phyloP scores from a whole-genome alignment of 306 rosid species.

The Carpinus fangiana region DNA sequence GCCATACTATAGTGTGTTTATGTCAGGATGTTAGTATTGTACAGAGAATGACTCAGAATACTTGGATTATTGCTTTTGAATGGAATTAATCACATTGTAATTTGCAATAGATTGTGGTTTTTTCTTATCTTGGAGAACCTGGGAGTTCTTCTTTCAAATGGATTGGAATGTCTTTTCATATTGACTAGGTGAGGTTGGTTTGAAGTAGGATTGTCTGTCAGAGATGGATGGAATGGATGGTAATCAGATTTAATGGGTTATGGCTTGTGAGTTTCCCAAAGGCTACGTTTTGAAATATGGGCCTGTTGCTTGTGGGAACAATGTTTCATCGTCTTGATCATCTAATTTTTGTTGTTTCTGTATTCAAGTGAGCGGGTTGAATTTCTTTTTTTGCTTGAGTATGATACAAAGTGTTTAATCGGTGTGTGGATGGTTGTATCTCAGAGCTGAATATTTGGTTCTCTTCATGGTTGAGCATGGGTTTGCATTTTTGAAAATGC shows the following conservation, averaged over 20 bases:
- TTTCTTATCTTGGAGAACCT: conserved; percentile 43
- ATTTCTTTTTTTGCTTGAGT: conserved; percentile 24
- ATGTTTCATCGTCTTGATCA: conserved; percentile 25
- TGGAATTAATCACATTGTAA: conserved; percentile 59
- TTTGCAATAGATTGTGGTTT: conserved; percentile 39
- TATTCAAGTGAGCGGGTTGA: conserved; percentile 12
- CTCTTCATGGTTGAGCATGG: conserved; percentile 18
- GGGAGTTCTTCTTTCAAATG: conserved; percentile 44
- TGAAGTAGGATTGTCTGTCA: conserved; percentile 24
- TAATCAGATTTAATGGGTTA: conserved; percentile 28
- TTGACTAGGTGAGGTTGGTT: conserved; percentile 25
- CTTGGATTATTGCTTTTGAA: conserved; percentile 45
- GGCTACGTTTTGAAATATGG: conserved; percentile 32
- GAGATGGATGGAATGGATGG: conserved; percentile 40
- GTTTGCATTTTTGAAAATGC: conserved; percentile 20
- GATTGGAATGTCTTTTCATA: conserved; percentile 50
- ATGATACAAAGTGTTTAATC: conserved; percentile 18
- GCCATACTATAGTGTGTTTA: conserved; percentile 54
- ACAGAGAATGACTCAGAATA: conserved; percentile 53
- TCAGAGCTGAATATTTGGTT: conserved; percentile 18
- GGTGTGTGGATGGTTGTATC: conserved; percentile 25
- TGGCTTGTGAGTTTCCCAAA: conserved; percentile 25
- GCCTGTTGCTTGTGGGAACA: conserved; percentile 30
- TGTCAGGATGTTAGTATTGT: conserved; percentile 52
- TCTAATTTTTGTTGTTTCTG: neutral